A percentile compares a stretch with the other conserved stretches of the same genome.
phyloP scores from a whole-genome alignment of 2,329 filamentous ascomycete species.

The Eutypella sp. region DNA sequence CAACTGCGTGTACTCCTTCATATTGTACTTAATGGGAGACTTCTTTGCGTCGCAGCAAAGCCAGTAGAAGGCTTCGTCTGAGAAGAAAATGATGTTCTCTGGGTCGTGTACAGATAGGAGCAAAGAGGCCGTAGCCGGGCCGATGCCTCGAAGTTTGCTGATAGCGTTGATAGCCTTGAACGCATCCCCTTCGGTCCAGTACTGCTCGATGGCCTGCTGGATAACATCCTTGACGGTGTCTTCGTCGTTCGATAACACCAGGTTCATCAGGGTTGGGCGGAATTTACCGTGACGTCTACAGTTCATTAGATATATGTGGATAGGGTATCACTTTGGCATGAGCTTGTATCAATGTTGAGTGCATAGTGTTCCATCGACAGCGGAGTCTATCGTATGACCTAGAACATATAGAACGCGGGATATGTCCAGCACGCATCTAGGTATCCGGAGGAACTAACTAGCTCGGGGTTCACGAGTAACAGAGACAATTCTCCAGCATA shows the following conservation, averaged over 20 bases:
- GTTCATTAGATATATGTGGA: conserved; percentile 7
- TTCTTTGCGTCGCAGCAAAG: conserved; percentile 50
- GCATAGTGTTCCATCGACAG: neutral
- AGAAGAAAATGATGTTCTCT: conserved; percentile 64
- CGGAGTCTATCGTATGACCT: neutral
- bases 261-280: conserved; percentile 55
- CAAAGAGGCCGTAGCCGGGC: conserved; percentile 74
- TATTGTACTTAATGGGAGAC: conserved; percentile 60
- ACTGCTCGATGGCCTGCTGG: conserved; percentile 43
- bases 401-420: neutral
- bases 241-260: conserved; percentile 57
- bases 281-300: conserved; percentile 56
- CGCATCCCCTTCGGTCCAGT: conserved; percentile 32
- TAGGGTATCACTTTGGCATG: no score
- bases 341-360: no score
- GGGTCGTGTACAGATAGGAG: conserved; percentile 62
- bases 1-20: conserved; percentile 62
- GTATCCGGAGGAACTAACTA: no score
- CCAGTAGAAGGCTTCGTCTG: conserved; percentile 75
- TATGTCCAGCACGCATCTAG: neutral
- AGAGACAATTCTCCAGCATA: no score
- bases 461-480: no score
- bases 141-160: conserved; percentile 64
- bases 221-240: conserved; percentile 43
- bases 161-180: conserved; percentile 48